Conservation (phyloP, 2,329 filamentous ascomycete genomes). For the Epicoccum sorghinum region DNA sequence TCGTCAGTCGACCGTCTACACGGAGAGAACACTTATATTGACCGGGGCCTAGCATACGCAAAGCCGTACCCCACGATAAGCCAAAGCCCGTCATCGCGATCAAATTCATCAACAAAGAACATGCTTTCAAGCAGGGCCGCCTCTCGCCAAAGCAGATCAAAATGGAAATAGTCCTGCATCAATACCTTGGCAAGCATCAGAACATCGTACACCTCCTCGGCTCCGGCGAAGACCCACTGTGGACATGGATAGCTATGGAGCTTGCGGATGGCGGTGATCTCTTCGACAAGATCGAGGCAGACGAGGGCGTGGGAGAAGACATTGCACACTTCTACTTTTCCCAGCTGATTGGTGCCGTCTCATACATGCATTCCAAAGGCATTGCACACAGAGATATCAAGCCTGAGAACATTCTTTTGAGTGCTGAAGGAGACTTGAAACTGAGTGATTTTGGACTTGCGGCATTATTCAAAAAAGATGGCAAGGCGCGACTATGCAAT, state of each 20-base stretch:
- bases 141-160: slow-evolving; percentile 87
- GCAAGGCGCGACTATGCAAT: slow-evolving; percentile 77
- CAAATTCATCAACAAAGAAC: slow-evolving; percentile 98
- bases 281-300: slow-evolving; percentile 99
- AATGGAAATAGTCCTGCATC: slow-evolving; percentile 90
- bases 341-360: slow-evolving; percentile 86
- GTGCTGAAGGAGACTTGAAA: slow-evolving; percentile 83
- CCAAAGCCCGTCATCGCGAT: slow-evolving; percentile 86
- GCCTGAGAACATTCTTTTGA: slow-evolving; percentile 93
- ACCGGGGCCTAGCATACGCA: slow-evolving; percentile 72
- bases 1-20: slow-evolving; percentile 65
- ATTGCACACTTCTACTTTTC: slow-evolving; percentile 96
- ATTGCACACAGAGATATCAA: slow-evolving; percentile 79
- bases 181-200: slow-evolving; percentile 83
- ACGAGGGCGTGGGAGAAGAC: slow-evolving; percentile 91
- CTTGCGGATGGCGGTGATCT: slow-evolving; percentile 92
- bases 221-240: slow-evolving; percentile 81
- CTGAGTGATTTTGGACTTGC: slow-evolving; percentile 97
- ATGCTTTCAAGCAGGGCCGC: slow-evolving; percentile 86
- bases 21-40: background rate
- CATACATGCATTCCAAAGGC: slow-evolving; percentile 95
- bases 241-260: slow-evolving; percentile 99
- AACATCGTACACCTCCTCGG: slow-evolving; percentile 95
- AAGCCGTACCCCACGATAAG: slow-evolving; percentile 76
- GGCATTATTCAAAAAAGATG: slow-evolving; percentile 89